Evolutionary conservation across 805 yeast genomes (phyloP).

Genomic region (Schwanniomyces yamadae): DNA sequence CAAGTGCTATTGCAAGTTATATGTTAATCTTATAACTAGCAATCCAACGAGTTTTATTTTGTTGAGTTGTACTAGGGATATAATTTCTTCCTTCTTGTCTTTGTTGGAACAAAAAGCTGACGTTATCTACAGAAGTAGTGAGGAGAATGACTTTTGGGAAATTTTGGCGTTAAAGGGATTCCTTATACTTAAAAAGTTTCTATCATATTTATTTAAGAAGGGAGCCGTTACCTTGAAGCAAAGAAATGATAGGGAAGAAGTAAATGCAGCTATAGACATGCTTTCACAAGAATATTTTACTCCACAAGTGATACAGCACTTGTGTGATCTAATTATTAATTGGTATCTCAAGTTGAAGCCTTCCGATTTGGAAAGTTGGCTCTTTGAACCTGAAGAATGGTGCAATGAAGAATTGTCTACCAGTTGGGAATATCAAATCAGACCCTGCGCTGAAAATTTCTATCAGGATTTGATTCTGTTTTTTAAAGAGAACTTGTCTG

Average conservation of each 20-base stretch:
- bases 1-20: slow-evolving; percentile 73
- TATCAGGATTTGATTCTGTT: slow-evolving; percentile 69
- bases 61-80: slow-evolving; percentile 59
- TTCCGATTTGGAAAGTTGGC: slow-evolving; percentile 78
- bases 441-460: slow-evolving; percentile 85
- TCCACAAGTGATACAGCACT: slow-evolving; percentile 49
- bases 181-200: slow-evolving; percentile 59
- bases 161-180: slow-evolving; percentile 65
- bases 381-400: slow-evolving; percentile 89
- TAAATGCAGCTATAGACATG: slow-evolving; percentile 53
- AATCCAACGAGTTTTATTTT: slow-evolving; percentile 73
- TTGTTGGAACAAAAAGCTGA: slow-evolving; percentile 64
- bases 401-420: slow-evolving; percentile 73
- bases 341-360: slow-evolving; percentile 77
- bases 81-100: slow-evolving; percentile 59
- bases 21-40: slow-evolving; percentile 52
- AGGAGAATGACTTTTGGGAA: slow-evolving; percentile 71
- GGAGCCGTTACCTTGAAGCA: slow-evolving; percentile 68
- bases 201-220: slow-evolving; percentile 60
- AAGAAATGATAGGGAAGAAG: slow-evolving; percentile 63
- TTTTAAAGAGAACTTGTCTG: slow-evolving; percentile 56
- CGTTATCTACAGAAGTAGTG: slow-evolving; percentile 57
- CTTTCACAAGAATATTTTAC: slow-evolving; percentile 59
- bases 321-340: slow-evolving; percentile 66
- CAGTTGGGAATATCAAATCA: slow-evolving; percentile 79